phyloP scores from a whole-genome alignment of 2,329 filamentous ascomycete genomes.

The Neopestalotiopsis sp. region DNA sequence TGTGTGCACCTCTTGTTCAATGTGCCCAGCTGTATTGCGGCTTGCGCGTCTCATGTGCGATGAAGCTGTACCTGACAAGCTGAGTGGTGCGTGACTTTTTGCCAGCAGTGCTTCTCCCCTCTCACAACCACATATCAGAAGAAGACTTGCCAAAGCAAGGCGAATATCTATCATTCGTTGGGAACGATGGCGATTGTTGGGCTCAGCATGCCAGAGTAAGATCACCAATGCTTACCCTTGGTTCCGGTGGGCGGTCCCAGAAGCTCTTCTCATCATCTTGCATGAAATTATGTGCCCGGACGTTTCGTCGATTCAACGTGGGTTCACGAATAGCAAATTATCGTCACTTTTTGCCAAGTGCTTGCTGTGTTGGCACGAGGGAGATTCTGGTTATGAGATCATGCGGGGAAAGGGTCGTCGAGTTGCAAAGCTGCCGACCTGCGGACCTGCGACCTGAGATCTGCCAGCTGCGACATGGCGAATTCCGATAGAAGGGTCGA shows the following conservation, averaged over 20 bases:
- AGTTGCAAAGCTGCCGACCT: not conserved
- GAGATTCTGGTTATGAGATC: not conserved
- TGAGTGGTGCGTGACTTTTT: not conserved
- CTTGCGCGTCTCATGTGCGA: not conserved
- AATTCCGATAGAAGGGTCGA: not conserved
- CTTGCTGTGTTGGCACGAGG: not conserved
- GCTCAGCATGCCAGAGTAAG: not conserved
- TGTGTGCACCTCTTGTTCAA: not conserved
- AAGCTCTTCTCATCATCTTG: not conserved
- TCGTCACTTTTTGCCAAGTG: not conserved
- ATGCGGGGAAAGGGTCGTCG: not conserved
- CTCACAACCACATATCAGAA: too few species aligned
- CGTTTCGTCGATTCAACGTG: not conserved
- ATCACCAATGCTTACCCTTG: not conserved
- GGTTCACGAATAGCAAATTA: not conserved
- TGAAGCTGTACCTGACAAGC: not conserved
- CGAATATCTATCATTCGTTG: not conserved
- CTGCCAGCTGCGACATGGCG: not conserved
- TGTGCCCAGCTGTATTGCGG: not conserved
- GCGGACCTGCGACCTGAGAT: not conserved
- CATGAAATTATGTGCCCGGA: not conserved
- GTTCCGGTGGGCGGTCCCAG: not conserved
- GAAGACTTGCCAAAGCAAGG: not conserved
- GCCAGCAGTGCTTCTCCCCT: too few species aligned
- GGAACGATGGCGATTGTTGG: not conserved